phyloP scores from a whole-genome alignment of 352 stramenopile species.

The Globisporangium nagaii region DNA sequence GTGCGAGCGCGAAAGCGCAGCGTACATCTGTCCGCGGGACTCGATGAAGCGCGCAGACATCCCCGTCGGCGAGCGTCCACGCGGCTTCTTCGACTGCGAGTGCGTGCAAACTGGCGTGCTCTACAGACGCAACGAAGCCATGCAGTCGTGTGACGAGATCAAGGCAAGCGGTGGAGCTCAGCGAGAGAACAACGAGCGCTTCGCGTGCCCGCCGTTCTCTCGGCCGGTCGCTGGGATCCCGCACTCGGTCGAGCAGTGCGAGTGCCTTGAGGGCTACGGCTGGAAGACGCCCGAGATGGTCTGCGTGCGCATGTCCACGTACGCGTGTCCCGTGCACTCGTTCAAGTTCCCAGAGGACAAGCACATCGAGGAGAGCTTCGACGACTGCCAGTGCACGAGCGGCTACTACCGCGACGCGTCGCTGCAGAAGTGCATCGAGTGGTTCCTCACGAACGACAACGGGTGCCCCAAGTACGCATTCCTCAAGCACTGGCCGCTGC shows the following conservation, averaged over 20 bases:
- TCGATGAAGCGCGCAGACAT: conserved; percentile 39
- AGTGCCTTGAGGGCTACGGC: conserved; percentile 65
- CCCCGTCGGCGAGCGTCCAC: conserved; percentile 27
- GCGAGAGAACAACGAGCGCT: conserved; percentile 9
- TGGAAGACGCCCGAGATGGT: conserved; percentile 72
- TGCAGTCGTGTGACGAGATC: conserved; percentile 38
- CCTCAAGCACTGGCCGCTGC: conserved; percentile 68
- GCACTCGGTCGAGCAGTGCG: conserved; percentile 69
- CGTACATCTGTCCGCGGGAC: conserved; percentile 62
- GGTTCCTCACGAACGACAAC: conserved; percentile 65
- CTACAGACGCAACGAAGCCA: conserved; percentile 53
- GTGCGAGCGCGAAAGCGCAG: conserved; percentile 48
- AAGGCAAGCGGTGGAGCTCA: conserved; percentile 14
- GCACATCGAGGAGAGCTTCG: conserved; percentile 40
- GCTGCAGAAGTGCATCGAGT: conserved; percentile 46
- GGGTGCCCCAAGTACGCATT: conserved; percentile 51
- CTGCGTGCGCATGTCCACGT: conserved; percentile 49
- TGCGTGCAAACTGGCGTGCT: conserved; percentile 31
- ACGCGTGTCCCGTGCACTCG: conserved; percentile 55
- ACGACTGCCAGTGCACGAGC: conserved; percentile 63
- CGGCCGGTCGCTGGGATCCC: conserved; percentile 39
- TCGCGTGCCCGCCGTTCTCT: conserved; percentile 59
- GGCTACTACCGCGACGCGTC: conserved; percentile 65
- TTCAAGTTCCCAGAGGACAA: conserved; percentile 28
- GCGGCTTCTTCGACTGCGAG: conserved; percentile 73